phyloP scores from a whole-genome alignment of 148 eudicot species.

The Rhododendron griersonianum region DNA sequence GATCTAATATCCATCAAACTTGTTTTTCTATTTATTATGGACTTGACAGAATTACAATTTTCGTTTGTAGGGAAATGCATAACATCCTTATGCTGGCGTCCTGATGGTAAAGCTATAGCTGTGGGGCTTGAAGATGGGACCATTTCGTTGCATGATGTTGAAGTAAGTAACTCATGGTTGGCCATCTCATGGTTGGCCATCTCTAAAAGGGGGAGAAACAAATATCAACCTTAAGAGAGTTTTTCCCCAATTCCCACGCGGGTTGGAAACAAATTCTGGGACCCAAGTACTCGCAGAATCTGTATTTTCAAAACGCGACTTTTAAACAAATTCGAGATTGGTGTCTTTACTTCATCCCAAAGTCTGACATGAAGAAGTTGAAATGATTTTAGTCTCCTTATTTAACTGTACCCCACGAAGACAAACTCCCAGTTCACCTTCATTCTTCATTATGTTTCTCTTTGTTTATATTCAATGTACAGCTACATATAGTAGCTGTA shows the following conservation, averaged over 20 bases:
- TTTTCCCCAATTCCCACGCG: neutral
- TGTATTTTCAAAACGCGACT: neutral
- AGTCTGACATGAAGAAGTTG: neutral
- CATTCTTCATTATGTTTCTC: neutral
- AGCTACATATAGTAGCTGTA: neutral
- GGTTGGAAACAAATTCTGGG: neutral
- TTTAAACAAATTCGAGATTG: neutral
- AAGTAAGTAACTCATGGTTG: constrained; percentile 49
- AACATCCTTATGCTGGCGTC: constrained; percentile 97
- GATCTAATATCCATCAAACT: neutral
- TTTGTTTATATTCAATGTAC: neutral
- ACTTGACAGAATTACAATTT: constrained; percentile 5
- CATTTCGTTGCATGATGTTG: constrained; percentile 86
- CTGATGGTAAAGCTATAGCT: constrained; percentile 95
- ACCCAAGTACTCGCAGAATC: neutral
- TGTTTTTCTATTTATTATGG: neutral
- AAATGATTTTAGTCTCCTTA: neutral
- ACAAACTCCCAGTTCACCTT: neutral
- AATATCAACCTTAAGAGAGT: neutral
- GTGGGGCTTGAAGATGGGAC: constrained; percentile 98
- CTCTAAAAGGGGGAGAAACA: neutral
- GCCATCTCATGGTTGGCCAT: neutral
- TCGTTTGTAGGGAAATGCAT: constrained; percentile 63
- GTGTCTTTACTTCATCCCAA: neutral
- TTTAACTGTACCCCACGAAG: neutral